Conservation (phyloP, 2,329 filamentous ascomycete genomes). For the Gaeumannomyces sp. region DNA sequence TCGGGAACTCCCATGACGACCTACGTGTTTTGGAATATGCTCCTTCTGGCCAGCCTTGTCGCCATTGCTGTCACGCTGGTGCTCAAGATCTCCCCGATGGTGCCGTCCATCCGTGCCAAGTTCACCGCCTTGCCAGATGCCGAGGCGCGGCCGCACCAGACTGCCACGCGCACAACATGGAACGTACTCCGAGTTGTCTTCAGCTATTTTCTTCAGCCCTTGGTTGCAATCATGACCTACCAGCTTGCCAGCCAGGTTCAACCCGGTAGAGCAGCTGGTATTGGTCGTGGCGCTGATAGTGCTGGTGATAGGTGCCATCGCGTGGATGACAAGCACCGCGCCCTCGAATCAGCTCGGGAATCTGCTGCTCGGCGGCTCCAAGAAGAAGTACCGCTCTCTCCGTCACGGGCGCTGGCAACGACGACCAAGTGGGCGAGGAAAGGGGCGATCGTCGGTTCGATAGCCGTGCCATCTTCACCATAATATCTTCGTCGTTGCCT, state of each 20-base stretch:
- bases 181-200: slow-evolving; percentile 62
- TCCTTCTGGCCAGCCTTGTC: slow-evolving; percentile 56
- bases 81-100: slow-evolving; percentile 41
- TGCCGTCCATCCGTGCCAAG: slow-evolving; percentile 4
- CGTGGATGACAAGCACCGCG: not conserved
- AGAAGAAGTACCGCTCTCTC: slow-evolving; percentile 1
- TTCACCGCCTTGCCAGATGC: slow-evolving; percentile 49
- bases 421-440: not conserved
- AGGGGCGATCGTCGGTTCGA: not conserved
- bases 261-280: not conserved
- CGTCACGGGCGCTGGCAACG: not conserved
- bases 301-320: not conserved
- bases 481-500: slow-evolving; percentile 3
- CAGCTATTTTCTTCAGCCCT: slow-evolving; percentile 69
- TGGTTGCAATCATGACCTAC: slow-evolving; percentile 66
- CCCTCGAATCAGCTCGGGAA: slow-evolving; percentile 1
- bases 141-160: slow-evolving; percentile 40
- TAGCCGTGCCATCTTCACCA: slow-evolving; percentile 3
- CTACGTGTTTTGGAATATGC: slow-evolving; percentile 66
- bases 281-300: not conserved
- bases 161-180: slow-evolving; percentile 21
- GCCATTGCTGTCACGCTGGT: slow-evolving; percentile 45
- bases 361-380: slow-evolving; percentile 4
- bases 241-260: slow-evolving; percentile 44
- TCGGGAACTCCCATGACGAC: slow-evolving; percentile 56